Conservation (phyloP, 2,329 filamentous ascomycete genomes). For the Trichoderma atroviride region DNA sequence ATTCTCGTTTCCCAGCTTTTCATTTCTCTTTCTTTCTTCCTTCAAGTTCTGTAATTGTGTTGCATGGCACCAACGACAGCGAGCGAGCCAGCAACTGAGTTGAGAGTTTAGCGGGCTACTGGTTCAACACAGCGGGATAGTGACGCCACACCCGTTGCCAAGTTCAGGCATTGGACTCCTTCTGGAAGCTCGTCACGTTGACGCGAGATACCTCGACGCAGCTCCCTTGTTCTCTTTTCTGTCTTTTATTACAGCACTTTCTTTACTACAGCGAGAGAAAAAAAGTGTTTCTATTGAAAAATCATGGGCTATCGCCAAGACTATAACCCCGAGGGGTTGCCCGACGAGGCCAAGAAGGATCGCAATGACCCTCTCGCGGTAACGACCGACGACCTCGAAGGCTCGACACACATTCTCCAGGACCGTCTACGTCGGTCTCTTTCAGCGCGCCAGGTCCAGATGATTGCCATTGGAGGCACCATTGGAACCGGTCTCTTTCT, state of each 20-base stretch:
- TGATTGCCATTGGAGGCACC: conserved; percentile 65
- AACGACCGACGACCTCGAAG: conserved; percentile 22
- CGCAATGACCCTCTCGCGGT: background rate
- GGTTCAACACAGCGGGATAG: conserved; percentile 8
- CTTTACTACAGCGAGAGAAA: background rate
- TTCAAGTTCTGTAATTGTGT: background rate
- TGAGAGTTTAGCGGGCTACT: background rate
- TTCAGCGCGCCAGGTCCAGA: conserved; percentile 65
- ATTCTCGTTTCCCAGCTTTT: background rate
- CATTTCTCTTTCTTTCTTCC: background rate
- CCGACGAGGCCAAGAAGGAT: conserved; percentile 11
- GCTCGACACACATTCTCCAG: conserved; percentile 33
- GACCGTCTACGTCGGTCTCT: conserved; percentile 58
- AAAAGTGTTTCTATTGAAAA: background rate
- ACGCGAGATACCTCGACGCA: background rate
- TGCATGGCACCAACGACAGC: background rate
- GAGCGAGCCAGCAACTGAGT: background rate
- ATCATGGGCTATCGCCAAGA: conserved; percentile 12
- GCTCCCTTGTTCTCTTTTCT: background rate
- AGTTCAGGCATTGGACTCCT: conserved; percentile 9
- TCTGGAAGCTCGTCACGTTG: conserved; percentile 14
- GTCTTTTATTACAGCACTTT: background rate
- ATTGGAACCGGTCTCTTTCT: conserved; percentile 65
- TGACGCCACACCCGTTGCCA: conserved; percentile 23
- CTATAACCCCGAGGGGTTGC: conserved; percentile 2